phyloP scores from a whole-genome alignment of 768 basidiomycete genomes.

The Lentinula edodes region DNA sequence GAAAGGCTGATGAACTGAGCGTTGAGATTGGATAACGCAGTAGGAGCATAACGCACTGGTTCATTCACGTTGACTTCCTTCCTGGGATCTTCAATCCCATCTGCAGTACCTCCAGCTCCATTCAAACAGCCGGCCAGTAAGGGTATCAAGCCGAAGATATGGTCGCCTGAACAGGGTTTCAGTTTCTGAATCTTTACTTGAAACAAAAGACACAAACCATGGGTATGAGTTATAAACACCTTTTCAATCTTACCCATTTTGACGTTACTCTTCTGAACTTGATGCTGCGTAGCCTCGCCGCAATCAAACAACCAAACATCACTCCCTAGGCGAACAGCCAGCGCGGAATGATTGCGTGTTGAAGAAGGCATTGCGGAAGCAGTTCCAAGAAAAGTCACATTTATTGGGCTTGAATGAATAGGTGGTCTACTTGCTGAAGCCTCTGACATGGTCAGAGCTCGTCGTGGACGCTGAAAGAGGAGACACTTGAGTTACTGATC shows the following conservation, averaged over 20 bases:
- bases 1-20: constrained; percentile 38
- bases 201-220: constrained; percentile 45
- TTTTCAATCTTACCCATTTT: constrained; percentile 78
- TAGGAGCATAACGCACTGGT: constrained; percentile 24
- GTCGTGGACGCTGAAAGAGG: background rate
- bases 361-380: constrained; percentile 78
- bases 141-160: constrained; percentile 72
- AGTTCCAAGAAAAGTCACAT: constrained; percentile 74
- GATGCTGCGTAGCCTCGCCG: constrained; percentile 80
- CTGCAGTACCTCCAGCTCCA: constrained; percentile 63
- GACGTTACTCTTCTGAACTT: constrained; percentile 64
- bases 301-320: constrained; percentile 86
- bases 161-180: constrained; percentile 52
- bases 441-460: background rate
- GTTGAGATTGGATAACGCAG: background rate
- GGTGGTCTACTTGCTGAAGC: background rate
- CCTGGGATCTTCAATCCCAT: constrained; percentile 58
- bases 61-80: constrained; percentile 26
- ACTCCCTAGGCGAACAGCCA: constrained; percentile 57
- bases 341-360: constrained; percentile 73
- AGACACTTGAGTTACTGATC: background rate
- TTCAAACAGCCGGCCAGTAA: constrained; percentile 66
- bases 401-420: constrained; percentile 26
- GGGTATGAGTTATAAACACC: constrained; percentile 86
- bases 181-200: background rate